phyloP scores from a whole-genome alignment of 1,284 basidiomycete genomes.

The Caloboletus firmus region DNA sequence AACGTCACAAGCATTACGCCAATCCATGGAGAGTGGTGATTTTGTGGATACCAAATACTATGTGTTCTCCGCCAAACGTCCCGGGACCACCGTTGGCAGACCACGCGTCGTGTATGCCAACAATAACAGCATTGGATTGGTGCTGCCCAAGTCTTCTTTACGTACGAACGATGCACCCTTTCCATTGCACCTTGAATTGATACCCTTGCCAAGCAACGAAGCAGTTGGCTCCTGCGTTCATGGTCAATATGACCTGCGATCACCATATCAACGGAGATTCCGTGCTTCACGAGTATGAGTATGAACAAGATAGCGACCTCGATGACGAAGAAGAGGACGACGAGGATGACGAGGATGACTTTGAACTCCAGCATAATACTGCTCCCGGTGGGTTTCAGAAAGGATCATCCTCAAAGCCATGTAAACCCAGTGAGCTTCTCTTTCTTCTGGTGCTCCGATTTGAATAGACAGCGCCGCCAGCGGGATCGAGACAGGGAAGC shows the following conservation, averaged over 20 bases:
- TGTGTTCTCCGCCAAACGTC: constrained; percentile 25
- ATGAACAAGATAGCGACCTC: constrained; percentile 33
- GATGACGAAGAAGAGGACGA: constrained; percentile 26
- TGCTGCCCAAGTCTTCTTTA: constrained; percentile 15
- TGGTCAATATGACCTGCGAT: constrained; percentile 27
- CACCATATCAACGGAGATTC: constrained; percentile 20
- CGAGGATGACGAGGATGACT: not conserved
- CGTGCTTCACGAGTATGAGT: constrained; percentile 31
- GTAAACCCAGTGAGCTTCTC: constrained; percentile 4
- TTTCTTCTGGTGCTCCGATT: not conserved
- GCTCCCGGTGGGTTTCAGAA: not conserved
- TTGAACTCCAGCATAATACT: not conserved
- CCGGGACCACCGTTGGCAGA: constrained; percentile 10
- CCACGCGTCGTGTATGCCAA: constrained; percentile 31
- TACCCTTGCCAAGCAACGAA: constrained; percentile 10
- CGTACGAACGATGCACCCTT: constrained; percentile 1
- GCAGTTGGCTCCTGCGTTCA: constrained; percentile 13
- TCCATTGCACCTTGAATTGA: not conserved
- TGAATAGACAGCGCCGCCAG: not conserved
- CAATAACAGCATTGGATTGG: constrained; percentile 13
- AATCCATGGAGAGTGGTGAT: constrained; percentile 29
- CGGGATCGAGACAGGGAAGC: not conserved
- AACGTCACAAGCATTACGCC: constrained; percentile 19
- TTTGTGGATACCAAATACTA: constrained; percentile 34
- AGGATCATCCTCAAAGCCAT: constrained; percentile 4